Conservation (phyloP, 1,284 basidiomycete genomes). For the Fomitopsis betulina region DNA sequence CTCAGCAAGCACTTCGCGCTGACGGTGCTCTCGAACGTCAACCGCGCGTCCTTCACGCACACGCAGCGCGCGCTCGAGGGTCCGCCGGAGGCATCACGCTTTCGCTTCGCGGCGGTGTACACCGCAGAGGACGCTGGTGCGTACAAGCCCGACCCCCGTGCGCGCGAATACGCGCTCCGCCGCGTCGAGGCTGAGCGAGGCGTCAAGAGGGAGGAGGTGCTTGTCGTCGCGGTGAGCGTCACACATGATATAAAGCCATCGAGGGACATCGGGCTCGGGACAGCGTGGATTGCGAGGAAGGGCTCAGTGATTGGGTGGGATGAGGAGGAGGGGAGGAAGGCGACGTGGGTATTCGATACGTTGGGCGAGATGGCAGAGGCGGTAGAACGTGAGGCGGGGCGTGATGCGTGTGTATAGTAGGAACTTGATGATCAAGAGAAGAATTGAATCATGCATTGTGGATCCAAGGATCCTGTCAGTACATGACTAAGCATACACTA, state of each 20-base stretch:
- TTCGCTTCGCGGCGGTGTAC: slow-evolving; percentile 58
- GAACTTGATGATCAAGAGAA: no score
- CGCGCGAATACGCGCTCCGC: slow-evolving; percentile 47
- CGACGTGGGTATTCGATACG: slow-evolving; percentile 49
- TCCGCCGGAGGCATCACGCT: slow-evolving; percentile 31
- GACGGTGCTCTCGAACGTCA: slow-evolving; percentile 71
- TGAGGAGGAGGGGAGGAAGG: slow-evolving; percentile 30
- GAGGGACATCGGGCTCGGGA: slow-evolving; percentile 42
- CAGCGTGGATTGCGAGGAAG: slow-evolving; percentile 59
- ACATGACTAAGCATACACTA: no score
- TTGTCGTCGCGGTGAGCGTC: slow-evolving; percentile 56
- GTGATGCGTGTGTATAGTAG: no score
- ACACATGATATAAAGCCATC: slow-evolving; percentile 38
- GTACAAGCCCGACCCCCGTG: slow-evolving; percentile 65
- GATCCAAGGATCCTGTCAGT: no score
- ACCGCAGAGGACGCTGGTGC: slow-evolving; percentile 65
- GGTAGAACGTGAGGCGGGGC: slow-evolving; percentile 32
- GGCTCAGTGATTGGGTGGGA: slow-evolving; percentile 40
- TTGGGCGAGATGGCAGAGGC: slow-evolving; percentile 52
- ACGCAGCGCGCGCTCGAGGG: slow-evolving; percentile 54
- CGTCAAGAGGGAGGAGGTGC: slow-evolving; percentile 43
- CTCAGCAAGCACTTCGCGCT: slow-evolving; percentile 63
- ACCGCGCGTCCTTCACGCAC: slow-evolving; percentile 53
- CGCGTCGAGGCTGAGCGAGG: slow-evolving; percentile 40
- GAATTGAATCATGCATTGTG: no score